Conservation (phyloP, 75 land plant genomes). For the Picea sitchensis region DNA sequence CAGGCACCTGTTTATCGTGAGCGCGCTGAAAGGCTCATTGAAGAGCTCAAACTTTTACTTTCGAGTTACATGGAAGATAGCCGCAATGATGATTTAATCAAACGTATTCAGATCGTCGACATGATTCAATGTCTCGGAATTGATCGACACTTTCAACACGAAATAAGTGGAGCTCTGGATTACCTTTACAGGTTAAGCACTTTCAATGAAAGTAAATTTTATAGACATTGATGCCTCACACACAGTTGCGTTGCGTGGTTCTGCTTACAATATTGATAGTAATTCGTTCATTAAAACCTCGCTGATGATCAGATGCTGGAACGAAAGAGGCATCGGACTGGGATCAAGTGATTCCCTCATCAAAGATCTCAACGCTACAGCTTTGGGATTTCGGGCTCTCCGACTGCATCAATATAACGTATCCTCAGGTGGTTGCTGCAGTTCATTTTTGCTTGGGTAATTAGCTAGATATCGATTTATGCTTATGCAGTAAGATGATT, state of each 20-base stretch:
- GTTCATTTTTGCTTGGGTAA: not conserved
- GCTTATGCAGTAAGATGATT: too few species aligned
- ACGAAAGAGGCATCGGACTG: not conserved
- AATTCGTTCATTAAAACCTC: not conserved
- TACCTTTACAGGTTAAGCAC: not conserved
- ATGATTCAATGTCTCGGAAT: not conserved
- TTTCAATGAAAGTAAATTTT: too few species aligned
- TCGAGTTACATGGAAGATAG: not conserved
- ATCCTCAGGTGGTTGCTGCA: slow-evolving; percentile 21
- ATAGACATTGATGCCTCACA: too few species aligned
- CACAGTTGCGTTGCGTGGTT: too few species aligned
- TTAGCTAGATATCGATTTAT: not conserved
- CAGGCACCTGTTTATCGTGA: not conserved
- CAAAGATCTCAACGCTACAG: slow-evolving; percentile 31
- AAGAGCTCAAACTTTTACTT: not conserved
- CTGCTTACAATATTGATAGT: not conserved
- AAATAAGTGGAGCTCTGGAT: not conserved
- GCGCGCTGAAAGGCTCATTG: not conserved
- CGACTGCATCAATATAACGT: slow-evolving; percentile 53
- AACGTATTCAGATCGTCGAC: not conserved
- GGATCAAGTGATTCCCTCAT: not conserved
- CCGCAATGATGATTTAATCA: not conserved
- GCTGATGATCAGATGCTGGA: not conserved
- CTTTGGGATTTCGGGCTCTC: slow-evolving; percentile 54
- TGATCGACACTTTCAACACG: not conserved